phyloP scores from a whole-genome alignment of 768 basidiomycete genomes.

The Termitomyces sp. region DNA sequence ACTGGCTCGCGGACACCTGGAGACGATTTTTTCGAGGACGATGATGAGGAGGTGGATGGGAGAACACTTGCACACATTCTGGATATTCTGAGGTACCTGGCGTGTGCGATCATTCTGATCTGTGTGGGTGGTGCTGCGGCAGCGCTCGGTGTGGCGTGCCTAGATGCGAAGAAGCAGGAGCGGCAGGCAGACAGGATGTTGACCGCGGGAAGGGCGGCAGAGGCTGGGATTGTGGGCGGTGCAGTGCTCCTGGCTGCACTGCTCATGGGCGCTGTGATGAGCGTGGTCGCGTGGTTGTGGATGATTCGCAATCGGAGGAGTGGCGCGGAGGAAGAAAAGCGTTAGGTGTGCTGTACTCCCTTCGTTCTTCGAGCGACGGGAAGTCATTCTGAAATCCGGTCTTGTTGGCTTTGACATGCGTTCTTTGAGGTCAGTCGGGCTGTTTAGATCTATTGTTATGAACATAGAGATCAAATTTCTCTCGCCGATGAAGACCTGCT shows the following conservation, averaged over 20 bases:
- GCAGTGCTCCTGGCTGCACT: conserved; percentile 16
- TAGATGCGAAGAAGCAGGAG: not conserved
- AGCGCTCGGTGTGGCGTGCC: not conserved
- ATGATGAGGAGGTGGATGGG: not conserved
- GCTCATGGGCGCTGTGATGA: conserved; percentile 7
- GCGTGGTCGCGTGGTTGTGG: conserved; percentile 15
- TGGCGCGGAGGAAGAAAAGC: not conserved
- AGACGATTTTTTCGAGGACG: not conserved
- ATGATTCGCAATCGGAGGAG: not conserved
- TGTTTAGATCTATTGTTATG: too few relatives aligned
- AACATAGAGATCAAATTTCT: too few relatives aligned
- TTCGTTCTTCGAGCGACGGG: too few relatives aligned
- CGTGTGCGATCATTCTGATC: not conserved
- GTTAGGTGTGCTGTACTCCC: not conserved
- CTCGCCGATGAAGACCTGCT: too few relatives aligned
- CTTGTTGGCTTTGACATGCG: not conserved
- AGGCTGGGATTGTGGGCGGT: conserved; percentile 28
- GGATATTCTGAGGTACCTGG: not conserved
- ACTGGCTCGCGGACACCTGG: not conserved
- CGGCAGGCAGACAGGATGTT: conserved; percentile 15
- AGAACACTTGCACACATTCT: not conserved
- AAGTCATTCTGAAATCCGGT: too few relatives aligned
- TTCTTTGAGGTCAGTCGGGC: not conserved
- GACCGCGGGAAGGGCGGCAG: conserved; percentile 21
- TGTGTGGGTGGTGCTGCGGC: not conserved